Evolutionary conservation across 495 filamentous ascomycete species (phyloP), one percentile per base, ranked within the genome.

Genomic region (Rostrohypoxylon terebratum): DNA sequence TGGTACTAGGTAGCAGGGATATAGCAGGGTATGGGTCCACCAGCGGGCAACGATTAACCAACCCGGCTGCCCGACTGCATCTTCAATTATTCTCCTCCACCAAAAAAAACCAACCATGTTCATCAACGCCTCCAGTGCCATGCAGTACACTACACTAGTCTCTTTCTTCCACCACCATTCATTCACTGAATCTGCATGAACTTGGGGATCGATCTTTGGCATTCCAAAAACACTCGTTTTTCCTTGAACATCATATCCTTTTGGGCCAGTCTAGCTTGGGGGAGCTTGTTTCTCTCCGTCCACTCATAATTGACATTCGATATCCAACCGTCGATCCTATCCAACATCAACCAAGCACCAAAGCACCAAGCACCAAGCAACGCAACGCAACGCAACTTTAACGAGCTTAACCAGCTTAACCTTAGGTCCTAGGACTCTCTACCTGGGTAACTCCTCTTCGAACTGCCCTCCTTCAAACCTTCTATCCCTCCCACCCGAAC

Each of bases 401-500:
- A 9, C 47, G 13, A 51, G 47, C n/a, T 28, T 28, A 28, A 28
- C 6, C 28, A 28, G 3, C 28, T 28, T 28, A 28, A 28, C 28
- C n/a, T n/a, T n/a, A n/a, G n/a, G n/a, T n/a, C n/a, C 28, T 28
- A 28, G 28, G 28, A 28, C 28, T 28, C 28, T 28, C 53, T 36
- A 20, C 53, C 20, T 25, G 25, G 48, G 21, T 44, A 44, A 44
- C 36, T 34, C 31, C 45, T 34, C 53, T 63, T 74, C 72, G 72
- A 69, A 72, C 65, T 75, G 58, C 48, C 66, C 61, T 57, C 66
- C 47, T 28, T 48, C 69, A n/a, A 66, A 63, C 73, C 54, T 40
- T 33, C 48, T 71, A 63, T 58, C 51, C 74, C 71, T 58, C 68
- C 73, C 73, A 73, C 71, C 76, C 76, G 69, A 76, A 75, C 76